Percentiles rank a stretch among this genome's conserved stretches.
These are phyloP conservation scores for Stylonectria norvegica DNA, from an alignment of 2,329 filamentous ascomycete genomes.

Conservation along the genomic window DNA sequence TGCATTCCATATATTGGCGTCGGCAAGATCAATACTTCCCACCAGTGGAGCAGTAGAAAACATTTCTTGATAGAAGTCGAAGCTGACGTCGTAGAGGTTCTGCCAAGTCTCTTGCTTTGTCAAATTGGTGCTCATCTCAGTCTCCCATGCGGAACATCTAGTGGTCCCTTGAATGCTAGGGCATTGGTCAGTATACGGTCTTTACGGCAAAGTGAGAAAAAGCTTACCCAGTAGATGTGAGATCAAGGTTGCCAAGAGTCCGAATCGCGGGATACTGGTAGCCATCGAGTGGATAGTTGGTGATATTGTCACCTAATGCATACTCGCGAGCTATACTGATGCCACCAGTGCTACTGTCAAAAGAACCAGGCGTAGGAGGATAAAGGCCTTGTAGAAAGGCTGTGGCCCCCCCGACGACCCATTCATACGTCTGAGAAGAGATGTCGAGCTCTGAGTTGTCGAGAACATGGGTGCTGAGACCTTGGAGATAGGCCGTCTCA, in stretches of 20 bases:
- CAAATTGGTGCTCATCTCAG: constrained; percentile 28
- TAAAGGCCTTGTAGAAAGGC: constrained; percentile 85
- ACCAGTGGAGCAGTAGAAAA: constrained; percentile 37
- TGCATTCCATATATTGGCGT: constrained; percentile 47
- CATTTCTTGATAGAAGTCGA: constrained; percentile 42
- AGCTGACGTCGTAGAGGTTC: constrained; percentile 27
- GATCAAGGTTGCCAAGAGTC: constrained; percentile 46
- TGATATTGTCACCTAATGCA: constrained; percentile 38
- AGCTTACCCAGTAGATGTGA: constrained; percentile 43
- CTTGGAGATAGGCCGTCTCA: constrained; percentile 37
- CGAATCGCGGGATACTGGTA: constrained; percentile 76
- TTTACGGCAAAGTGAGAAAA: constrained; percentile 16
- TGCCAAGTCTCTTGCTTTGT: constrained; percentile 22
- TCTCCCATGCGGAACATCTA: constrained; percentile 37
- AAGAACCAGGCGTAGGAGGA: constrained; percentile 56
- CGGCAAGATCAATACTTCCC: constrained; percentile 32
- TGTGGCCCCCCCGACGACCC: constrained; percentile 63
- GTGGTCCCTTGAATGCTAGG: constrained; percentile 38
- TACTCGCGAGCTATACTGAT: constrained; percentile 42
- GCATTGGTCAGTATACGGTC: constrained; percentile 3
- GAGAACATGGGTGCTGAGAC: constrained; percentile 42
- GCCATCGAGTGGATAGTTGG: constrained; percentile 67
- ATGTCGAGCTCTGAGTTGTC: constrained; percentile 47
- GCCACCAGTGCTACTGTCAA: constrained; percentile 28
- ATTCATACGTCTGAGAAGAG: constrained; percentile 39